phyloP scores from a whole-genome alignment of 2,329 filamentous ascomycete genomes.

The Colletotrichum tropicale region DNA sequence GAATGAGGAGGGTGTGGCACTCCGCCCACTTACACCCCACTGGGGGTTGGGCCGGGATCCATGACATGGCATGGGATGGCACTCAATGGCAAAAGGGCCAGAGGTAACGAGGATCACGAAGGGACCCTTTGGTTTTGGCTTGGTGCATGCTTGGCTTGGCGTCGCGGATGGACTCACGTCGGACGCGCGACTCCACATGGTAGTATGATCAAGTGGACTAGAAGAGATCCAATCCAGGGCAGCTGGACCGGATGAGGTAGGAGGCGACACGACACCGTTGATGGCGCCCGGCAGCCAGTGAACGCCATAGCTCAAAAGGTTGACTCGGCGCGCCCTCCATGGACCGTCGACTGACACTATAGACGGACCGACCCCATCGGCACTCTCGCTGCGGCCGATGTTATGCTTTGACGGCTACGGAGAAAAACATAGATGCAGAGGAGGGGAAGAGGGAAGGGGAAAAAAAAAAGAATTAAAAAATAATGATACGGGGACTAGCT shows the following conservation, averaged over 20 bases:
- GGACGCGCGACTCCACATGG: neutral
- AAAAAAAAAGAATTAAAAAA: neutral
- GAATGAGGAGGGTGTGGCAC: conserved; percentile 6
- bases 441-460: neutral
- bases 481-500: neutral
- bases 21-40: conserved; percentile 17
- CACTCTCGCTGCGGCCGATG: neutral
- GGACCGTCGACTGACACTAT: neutral
- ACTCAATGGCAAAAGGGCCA: neutral
- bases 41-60: conserved; percentile 5
- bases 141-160: neutral
- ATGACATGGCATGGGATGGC: neutral
- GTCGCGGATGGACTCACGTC: neutral
- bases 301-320: neutral
- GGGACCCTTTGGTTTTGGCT: neutral
- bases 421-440: neutral
- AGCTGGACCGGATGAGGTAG: neutral
- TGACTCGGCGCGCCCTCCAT: neutral
- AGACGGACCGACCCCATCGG: neutral
- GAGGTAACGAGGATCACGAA: neutral
- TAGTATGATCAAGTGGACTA: neutral
- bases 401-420: neutral
- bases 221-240: neutral
- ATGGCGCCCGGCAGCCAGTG: neutral
- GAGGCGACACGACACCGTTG: neutral